phyloP scores from a whole-genome alignment of 768 basidiomycete species.

The Amanita exitialis region DNA sequence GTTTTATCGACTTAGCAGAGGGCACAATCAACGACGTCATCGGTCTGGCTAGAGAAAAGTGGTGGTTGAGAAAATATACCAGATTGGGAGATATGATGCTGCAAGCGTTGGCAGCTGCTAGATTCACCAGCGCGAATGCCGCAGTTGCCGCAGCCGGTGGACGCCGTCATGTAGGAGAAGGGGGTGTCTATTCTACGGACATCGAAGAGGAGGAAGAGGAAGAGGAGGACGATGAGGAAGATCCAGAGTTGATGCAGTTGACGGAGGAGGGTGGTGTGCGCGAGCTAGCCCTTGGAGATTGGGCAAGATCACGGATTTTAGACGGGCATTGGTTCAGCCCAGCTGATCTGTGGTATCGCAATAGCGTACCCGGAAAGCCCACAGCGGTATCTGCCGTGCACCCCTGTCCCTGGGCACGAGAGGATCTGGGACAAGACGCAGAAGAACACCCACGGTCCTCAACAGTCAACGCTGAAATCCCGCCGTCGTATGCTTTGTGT shows the following conservation, averaged over 20 bases:
- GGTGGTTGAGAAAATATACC: constrained; percentile 58
- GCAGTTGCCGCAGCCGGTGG: neutral
- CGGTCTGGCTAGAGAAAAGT: constrained; percentile 53
- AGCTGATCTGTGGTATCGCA: constrained; percentile 55
- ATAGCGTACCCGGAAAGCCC: constrained; percentile 27
- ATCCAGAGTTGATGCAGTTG: constrained; percentile 29
- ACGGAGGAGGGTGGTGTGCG: constrained; percentile 32
- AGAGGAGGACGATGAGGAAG: constrained; percentile 36
- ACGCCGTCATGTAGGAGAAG: neutral
- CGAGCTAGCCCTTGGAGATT: constrained; percentile 57
- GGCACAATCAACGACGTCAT: constrained; percentile 57
- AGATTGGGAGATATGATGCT: constrained; percentile 56
- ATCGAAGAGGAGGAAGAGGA: constrained; percentile 23
- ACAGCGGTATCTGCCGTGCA: constrained; percentile 29
- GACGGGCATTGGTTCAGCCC: constrained; percentile 74
- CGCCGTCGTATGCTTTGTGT: constrained; percentile 55
- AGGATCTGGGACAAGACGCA: constrained; percentile 10
- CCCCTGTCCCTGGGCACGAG: constrained; percentile 58
- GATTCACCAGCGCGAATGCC: constrained; percentile 21
- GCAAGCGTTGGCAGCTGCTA: constrained; percentile 55
- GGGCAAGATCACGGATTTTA: constrained; percentile 60
- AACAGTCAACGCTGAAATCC: constrained; percentile 39
- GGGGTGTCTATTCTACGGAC: neutral
- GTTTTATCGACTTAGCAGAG: constrained; percentile 68
- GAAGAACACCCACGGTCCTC: constrained; percentile 37